Evolutionary conservation across 2,329 filamentous ascomycete genomes (phyloP).

Genomic region (Blumeriella jaapii): DNA sequence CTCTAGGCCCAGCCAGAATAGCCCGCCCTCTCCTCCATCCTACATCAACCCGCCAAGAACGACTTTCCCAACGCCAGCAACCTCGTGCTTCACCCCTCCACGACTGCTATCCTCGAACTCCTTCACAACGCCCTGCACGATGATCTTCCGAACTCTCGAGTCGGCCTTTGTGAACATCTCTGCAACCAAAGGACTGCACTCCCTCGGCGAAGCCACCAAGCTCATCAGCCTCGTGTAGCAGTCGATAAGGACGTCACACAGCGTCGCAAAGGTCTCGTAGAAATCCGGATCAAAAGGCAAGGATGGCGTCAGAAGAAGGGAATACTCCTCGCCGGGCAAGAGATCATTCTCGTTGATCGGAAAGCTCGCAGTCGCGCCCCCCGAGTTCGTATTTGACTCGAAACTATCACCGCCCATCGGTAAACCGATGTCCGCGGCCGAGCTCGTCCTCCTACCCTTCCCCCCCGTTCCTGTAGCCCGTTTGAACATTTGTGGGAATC

Average conservation of each 20-base stretch:
- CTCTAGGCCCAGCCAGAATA: too few species aligned
- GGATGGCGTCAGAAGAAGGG: constrained; percentile 77
- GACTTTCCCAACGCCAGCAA: constrained; percentile 77
- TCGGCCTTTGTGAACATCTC: constrained; percentile 90
- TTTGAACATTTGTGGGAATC: constrained; percentile 76
- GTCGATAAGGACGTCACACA: constrained; percentile 92
- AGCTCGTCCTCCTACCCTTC: constrained; percentile 47
- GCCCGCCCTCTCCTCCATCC: too few species aligned
- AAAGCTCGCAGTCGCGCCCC: constrained; percentile 31
- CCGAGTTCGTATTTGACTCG: constrained; percentile 31
- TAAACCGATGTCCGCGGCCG: constrained; percentile 46
- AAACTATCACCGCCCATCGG: constrained; percentile 37
- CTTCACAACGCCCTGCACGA: constrained; percentile 74
- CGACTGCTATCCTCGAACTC: constrained; percentile 89
- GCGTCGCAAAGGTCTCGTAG: constrained; percentile 87
- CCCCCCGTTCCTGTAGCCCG: constrained; percentile 39
- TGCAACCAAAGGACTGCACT: constrained; percentile 58
- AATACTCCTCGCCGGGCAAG: constrained; percentile 76
- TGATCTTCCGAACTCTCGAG: constrained; percentile 72
- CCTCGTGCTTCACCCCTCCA: constrained; percentile 63
- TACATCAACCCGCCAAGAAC: constrained; percentile 81
- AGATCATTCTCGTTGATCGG: constrained; percentile 52
- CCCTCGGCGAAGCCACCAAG: constrained; percentile 62
- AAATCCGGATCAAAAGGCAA: constrained; percentile 96
- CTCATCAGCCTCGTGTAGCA: constrained; percentile 71